These are phyloP conservation scores for Annulohypoxylon truncatum DNA, from an alignment of 2,329 filamentous ascomycete species.

Conservation along the genomic window DNA sequence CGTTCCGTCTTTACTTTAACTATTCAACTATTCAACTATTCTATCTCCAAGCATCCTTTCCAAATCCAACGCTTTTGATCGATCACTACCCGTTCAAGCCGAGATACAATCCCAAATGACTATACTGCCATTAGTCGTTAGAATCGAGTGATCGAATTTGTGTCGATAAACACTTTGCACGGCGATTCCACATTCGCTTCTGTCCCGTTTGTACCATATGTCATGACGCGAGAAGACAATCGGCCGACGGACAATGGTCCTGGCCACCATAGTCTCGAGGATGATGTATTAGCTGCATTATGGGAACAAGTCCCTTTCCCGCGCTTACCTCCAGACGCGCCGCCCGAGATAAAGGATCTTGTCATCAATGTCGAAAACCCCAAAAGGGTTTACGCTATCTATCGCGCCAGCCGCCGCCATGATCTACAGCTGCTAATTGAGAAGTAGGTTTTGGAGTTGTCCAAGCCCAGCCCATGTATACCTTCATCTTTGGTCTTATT, in stretches of 20 bases:
- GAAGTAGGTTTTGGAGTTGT: slow-evolving; percentile 60
- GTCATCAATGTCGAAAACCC: slow-evolving; percentile 71
- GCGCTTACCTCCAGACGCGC: slow-evolving; percentile 69
- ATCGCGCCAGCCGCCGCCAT: slow-evolving; percentile 70
- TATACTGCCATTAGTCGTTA: not conserved
- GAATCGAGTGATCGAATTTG: not conserved
- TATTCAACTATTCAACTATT: not conserved
- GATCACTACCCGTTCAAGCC: not conserved
- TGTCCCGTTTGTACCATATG: slow-evolving; percentile 48
- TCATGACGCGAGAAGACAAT: slow-evolving; percentile 62
- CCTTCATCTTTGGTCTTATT: slow-evolving; percentile 32
- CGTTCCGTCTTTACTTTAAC: not conserved
- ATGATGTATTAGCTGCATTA: slow-evolving; percentile 66
- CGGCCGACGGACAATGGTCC: slow-evolving; percentile 51
- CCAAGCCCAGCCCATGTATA: not conserved
- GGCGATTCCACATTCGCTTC: slow-evolving; percentile 10
- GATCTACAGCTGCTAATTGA: slow-evolving; percentile 75
- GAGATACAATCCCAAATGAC: not conserved
- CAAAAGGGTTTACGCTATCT: slow-evolving; percentile 68
- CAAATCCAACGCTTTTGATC: not conserved
- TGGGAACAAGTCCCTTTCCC: slow-evolving; percentile 72
- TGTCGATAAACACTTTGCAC: not conserved
- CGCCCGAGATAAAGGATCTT: slow-evolving; percentile 65
- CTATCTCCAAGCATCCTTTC: not conserved
- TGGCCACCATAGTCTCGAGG: slow-evolving; percentile 52